Conservation (phyloP, 1,139 yeast species). For the Wickerhamiella infanticola region DNA sequence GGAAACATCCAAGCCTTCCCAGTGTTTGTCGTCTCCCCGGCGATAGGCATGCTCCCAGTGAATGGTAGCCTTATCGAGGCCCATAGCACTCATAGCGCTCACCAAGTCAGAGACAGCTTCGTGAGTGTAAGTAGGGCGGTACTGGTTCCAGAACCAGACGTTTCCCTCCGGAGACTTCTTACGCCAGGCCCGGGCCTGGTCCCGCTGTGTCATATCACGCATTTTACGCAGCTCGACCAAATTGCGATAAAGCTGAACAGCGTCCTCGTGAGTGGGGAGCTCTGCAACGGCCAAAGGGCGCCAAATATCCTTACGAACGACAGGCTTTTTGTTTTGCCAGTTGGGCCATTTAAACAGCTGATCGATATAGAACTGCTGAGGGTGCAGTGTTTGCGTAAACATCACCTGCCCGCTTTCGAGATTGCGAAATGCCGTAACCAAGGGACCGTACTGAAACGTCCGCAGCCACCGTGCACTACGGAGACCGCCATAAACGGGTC, state of each 20-base stretch:
- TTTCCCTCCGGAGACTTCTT: conserved; percentile 63
- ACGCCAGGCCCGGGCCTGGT: conserved; percentile 53
- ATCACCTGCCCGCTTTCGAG: conserved; percentile 79
- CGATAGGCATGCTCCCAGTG: conserved; percentile 83
- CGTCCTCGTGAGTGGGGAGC: conserved; percentile 45
- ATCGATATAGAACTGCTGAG: conserved; percentile 54
- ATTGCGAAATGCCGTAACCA: conserved; percentile 68
- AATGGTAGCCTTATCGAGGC: conserved; percentile 31
- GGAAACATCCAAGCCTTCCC: conserved; percentile 39
- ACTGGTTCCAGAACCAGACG: conserved; percentile 70
- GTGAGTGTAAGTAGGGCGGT: conserved; percentile 78
- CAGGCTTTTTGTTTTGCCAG: conserved; percentile 78
- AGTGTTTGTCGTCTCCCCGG: conserved; percentile 54
- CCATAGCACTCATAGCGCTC: conserved; percentile 49
- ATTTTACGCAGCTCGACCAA: conserved; percentile 56
- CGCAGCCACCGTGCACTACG: conserved; percentile 32
- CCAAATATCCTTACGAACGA: conserved; percentile 73
- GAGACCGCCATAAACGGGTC: conserved; percentile 16
- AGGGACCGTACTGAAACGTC: conserved; percentile 50
- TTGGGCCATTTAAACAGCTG: conserved; percentile 55
- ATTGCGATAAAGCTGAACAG: conserved; percentile 61
- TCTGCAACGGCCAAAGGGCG: conserved; percentile 77
- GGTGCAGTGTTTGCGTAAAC: conserved; percentile 59
- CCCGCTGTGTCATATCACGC: conserved; percentile 45
- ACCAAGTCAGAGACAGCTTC: conserved; percentile 84